Evolutionary conservation across 306 rosid genomes (phyloP).

Genomic region (Lotus japonicus): DNA sequence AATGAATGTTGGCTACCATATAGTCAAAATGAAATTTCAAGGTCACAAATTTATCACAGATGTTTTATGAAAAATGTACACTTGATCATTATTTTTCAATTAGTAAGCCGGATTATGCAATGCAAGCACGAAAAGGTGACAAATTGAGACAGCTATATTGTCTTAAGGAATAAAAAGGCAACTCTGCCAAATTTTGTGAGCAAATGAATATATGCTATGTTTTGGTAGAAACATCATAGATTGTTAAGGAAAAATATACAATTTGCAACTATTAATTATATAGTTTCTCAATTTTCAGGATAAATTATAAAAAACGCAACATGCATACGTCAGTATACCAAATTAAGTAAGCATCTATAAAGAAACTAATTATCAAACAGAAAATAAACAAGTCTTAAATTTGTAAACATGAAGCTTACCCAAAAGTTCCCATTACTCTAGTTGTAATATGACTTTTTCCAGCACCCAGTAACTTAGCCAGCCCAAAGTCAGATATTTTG

Average conservation of each 20-base stretch:
- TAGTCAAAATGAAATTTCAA: background rate
- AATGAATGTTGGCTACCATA: background rate
- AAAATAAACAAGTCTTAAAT: background rate
- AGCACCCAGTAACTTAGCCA: constrained; percentile 28
- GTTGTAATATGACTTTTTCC: constrained; percentile 83
- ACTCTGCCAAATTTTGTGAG: background rate
- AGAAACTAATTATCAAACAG: background rate
- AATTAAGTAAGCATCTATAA: background rate
- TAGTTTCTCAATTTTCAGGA: background rate
- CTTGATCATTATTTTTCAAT: constrained; percentile 28
- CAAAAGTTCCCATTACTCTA: constrained; percentile 93
- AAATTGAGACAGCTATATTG: background rate
- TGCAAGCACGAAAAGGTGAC: background rate
- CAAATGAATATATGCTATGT: background rate
- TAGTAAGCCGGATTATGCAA: constrained; percentile 41
- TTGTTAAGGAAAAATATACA: background rate
- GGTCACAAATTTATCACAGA: background rate
- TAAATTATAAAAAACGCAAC: background rate
- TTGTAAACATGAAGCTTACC: constrained; percentile 43
- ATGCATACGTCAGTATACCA: no score
- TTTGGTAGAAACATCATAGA: background rate
- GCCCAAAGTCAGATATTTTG: constrained; percentile 27
- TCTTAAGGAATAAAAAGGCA: background rate
- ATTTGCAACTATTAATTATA: background rate
- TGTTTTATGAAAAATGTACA: background rate